Conservation (phyloP, 1,284 basidiomycete genomes). For the Fomitopsis pinicola region DNA sequence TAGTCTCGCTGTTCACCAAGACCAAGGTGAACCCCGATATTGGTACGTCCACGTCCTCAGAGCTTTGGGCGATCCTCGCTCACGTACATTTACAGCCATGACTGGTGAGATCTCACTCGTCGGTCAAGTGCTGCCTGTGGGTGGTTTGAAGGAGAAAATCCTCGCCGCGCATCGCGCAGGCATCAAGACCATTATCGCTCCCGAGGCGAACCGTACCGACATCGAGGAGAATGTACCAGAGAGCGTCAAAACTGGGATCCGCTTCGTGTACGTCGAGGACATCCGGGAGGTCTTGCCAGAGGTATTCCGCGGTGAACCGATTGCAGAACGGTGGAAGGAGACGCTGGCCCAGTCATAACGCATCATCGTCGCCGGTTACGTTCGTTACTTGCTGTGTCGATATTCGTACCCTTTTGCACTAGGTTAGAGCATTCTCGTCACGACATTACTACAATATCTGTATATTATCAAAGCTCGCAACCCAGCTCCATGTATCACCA, state of each 20-base stretch:
- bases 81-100: conserved; percentile 60
- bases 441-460: conserved; percentile 7
- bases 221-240: conserved; percentile 95
- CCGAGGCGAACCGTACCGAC: conserved; percentile 83
- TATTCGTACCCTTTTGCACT: conserved; percentile 6
- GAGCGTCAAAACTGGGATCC: conserved; percentile 91
- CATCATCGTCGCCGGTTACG: not conserved
- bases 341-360: conserved; percentile 28
- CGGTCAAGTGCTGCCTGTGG: conserved; percentile 90
- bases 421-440: conserved; percentile 5
- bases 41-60: conserved; percentile 44
- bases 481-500: conserved; percentile 8
- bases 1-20: conserved; percentile 88
- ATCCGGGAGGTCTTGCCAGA: conserved; percentile 84
- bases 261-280: conserved; percentile 91
- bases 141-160: conserved; percentile 94
- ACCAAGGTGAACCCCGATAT: conserved; percentile 82
- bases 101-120: conserved; percentile 93
- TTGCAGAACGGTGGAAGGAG: conserved; percentile 67
- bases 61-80: not conserved
- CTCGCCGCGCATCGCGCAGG: conserved; percentile 91
- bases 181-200: conserved; percentile 88
- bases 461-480: conserved; percentile 4
- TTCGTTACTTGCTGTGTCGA: conserved; percentile 9
- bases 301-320: conserved; percentile 67